Conservation (phyloP, 768 basidiomycete genomes). For the Hemileccinum impolitum region DNA sequence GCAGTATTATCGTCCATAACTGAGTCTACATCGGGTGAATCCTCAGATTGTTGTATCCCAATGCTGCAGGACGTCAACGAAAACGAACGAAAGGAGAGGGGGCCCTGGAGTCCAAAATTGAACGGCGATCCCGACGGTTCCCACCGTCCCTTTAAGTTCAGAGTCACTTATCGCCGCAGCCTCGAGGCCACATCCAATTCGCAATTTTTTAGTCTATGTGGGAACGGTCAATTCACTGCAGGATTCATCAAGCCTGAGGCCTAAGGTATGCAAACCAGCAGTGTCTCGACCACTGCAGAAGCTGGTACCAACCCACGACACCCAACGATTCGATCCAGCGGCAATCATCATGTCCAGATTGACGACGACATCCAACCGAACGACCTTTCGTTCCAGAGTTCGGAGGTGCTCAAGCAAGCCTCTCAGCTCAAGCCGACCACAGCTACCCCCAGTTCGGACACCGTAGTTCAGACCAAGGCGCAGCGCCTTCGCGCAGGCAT, state of each 20-base stretch:
- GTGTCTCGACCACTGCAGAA: conserved; percentile 1
- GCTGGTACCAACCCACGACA: conserved; percentile 8
- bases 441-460: too few relatives aligned
- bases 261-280: conserved; percentile 19
- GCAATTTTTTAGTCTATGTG: too few relatives aligned
- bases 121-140: too few relatives aligned
- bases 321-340: neutral
- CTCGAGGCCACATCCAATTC: too few relatives aligned
- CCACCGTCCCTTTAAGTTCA: too few relatives aligned
- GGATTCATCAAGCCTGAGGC: conserved; percentile 2
- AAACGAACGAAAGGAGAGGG: too few relatives aligned
- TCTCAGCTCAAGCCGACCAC: neutral
- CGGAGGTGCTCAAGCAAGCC: neutral
- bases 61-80: too few relatives aligned
- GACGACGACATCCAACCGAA: conserved; percentile 6
- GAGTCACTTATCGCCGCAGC: too few relatives aligned
- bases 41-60: conserved; percentile 72
- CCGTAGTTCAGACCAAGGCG: conserved; percentile 11
- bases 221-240: too few relatives aligned
- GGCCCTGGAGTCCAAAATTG: too few relatives aligned
- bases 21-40: conserved; percentile 40
- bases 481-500: conserved; percentile 23
- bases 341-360: neutral
- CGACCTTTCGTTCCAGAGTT: conserved; percentile 1
- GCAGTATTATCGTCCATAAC: conserved; percentile 41